phyloP scores from a whole-genome alignment of 768 basidiomycete species.

The Chlorophyllum brunneum region DNA sequence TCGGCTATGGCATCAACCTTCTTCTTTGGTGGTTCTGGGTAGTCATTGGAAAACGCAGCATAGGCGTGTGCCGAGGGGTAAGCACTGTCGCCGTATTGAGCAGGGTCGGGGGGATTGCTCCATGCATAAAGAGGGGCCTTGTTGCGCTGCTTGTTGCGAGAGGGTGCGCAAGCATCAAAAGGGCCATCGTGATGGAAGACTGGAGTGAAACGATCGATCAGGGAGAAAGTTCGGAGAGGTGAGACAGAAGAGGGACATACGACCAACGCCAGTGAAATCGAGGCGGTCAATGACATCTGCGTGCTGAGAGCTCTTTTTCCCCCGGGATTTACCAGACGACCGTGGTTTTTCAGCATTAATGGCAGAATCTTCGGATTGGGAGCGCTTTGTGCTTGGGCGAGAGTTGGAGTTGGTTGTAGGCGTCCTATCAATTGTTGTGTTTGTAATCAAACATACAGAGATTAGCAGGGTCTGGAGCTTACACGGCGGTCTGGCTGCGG shows the following conservation, averaged over 20 bases:
- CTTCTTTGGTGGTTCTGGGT: slow-evolving; percentile 70
- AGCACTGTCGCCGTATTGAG: slow-evolving; percentile 33
- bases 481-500: slow-evolving; percentile 58
- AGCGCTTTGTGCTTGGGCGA: slow-evolving; percentile 35
- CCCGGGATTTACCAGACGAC: slow-evolving; percentile 39
- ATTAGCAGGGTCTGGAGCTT: slow-evolving; percentile 19
- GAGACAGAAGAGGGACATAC: slow-evolving; percentile 38
- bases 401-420: slow-evolving; percentile 16
- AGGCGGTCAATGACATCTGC: slow-evolving; percentile 89
- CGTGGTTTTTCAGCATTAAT: slow-evolving; percentile 34
- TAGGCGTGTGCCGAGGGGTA: slow-evolving; percentile 52
- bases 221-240: slow-evolving; percentile 8
- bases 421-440: slow-evolving; percentile 19
- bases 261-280: slow-evolving; percentile 80
- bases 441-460: slow-evolving; percentile 15
- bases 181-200: slow-evolving; percentile 94
- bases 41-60: slow-evolving; percentile 44
- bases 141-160: slow-evolving; percentile 75
- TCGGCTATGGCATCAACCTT: slow-evolving; percentile 87
- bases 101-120: slow-evolving; percentile 40
- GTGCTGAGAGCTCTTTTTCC: slow-evolving; percentile 74
- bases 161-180: slow-evolving; percentile 89
- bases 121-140: slow-evolving; percentile 85
- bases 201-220: slow-evolving; percentile 26
- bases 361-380: slow-evolving; percentile 44